These are phyloP conservation scores for Phanerochaete carnosa DNA, from an alignment of 768 basidiomycete species.

Conservation along the genomic window DNA sequence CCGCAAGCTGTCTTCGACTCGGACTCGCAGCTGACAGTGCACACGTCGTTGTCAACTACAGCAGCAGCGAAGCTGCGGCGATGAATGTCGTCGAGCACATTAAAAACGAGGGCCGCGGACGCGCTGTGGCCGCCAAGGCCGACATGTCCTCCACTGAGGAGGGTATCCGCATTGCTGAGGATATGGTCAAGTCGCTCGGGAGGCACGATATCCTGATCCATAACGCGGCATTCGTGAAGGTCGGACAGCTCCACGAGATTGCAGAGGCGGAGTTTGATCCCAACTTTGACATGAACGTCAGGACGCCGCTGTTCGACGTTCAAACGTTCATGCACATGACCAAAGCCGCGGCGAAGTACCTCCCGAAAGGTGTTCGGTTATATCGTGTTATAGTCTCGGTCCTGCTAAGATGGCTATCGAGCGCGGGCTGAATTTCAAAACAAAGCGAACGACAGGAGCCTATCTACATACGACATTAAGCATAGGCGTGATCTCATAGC, in stretches of 20 bases:
- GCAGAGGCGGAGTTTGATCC: conserved; percentile 32
- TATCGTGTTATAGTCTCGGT: too few species aligned
- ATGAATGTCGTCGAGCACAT: conserved; percentile 13
- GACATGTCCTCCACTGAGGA: conserved; percentile 23
- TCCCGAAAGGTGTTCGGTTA: too few species aligned
- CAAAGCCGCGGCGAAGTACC: conserved; percentile 40
- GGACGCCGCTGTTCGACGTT: conserved; percentile 56
- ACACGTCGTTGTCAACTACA: conserved; percentile 55
- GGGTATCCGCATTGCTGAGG: conserved; percentile 21
- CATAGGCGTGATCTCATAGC: conserved; percentile 29
- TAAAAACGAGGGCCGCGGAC: conserved; percentile 6
- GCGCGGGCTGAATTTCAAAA: too few species aligned
- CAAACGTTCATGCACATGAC: too few species aligned
- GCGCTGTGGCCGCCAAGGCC: conserved; percentile 19
- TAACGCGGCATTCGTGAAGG: conserved; percentile 43
- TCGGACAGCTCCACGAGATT: background rate
- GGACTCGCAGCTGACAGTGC: conserved; percentile 54
- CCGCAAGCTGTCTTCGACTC: too few species aligned
- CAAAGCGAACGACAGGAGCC: background rate
- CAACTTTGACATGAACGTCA: conserved; percentile 54
- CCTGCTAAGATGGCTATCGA: too few species aligned
- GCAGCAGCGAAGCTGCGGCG: conserved; percentile 37
- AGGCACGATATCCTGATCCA: conserved; percentile 55
- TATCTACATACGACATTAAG: background rate
- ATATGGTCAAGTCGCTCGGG: conserved; percentile 24